Evolutionary conservation across 345 rosid genomes (phyloP).

Genomic region (Citrus inodora): DNA sequence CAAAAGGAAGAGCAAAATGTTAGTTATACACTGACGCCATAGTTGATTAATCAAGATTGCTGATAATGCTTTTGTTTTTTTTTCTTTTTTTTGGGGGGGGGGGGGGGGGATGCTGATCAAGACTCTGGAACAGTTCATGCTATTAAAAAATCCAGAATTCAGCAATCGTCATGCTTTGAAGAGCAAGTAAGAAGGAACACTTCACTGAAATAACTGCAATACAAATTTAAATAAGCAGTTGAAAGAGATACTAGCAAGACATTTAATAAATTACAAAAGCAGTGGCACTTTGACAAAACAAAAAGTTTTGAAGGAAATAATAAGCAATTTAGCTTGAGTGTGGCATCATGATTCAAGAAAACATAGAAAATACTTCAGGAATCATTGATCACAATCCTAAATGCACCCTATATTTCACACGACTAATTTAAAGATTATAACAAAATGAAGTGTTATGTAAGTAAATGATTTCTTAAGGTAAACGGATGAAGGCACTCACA

Average conservation of each 20-base stretch:
- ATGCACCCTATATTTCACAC: neutral
- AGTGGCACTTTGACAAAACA: neutral
- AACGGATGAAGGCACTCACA: slow-evolving; percentile 52
- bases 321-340: neutral
- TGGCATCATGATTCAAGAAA: neutral
- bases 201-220: neutral
- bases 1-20: slow-evolving; percentile 11
- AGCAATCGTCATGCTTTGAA: neutral
- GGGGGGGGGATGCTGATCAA: neutral
- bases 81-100: no score
- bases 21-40: slow-evolving; percentile 1
- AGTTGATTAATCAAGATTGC: neutral
- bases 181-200: neutral
- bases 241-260: neutral
- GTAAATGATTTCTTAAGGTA: neutral
- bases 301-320: neutral
- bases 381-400: neutral
- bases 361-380: neutral
- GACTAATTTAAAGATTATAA: neutral
- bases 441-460: neutral
- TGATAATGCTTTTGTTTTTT: neutral
- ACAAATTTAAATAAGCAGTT: neutral
- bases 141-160: neutral
- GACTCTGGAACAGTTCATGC: neutral
- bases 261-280: neutral